Percentiles rank a stretch among this genome's conserved stretches.
Evolutionary conservation across 2,329 filamentous ascomycete genomes (phyloP).

Genomic region (Penicillium sp.): DNA sequence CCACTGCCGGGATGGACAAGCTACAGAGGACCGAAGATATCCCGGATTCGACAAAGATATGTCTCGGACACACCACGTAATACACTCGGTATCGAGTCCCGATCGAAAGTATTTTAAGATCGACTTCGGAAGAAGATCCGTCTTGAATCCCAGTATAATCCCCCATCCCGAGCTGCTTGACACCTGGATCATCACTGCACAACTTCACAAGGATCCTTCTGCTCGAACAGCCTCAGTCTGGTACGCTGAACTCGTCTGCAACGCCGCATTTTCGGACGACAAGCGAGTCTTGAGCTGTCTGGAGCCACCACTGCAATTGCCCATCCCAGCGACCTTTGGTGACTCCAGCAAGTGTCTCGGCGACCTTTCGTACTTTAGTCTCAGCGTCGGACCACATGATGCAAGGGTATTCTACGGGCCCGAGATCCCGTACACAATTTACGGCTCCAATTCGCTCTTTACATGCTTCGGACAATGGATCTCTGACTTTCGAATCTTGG

Average conservation of each 20-base stretch:
- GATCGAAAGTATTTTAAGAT: constrained; percentile 45
- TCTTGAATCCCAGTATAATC: constrained; percentile 51
- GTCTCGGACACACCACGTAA: constrained; percentile 20
- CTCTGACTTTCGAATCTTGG: constrained; percentile 46
- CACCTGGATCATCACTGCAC: constrained; percentile 47
- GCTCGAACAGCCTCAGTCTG: constrained; percentile 22
- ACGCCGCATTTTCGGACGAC: constrained; percentile 41
- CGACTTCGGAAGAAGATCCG: constrained; percentile 37
- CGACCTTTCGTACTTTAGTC: constrained; percentile 36
- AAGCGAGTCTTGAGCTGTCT: constrained; percentile 31
- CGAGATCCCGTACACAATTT: constrained; percentile 43
- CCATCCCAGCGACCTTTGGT: constrained; percentile 41
- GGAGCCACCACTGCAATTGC: constrained; percentile 36
- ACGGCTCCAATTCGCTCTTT: constrained; percentile 48
- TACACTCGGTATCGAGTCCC: constrained; percentile 43
- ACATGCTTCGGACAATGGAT: constrained; percentile 53
- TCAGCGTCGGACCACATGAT: constrained; percentile 50
- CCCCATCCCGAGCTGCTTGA: constrained; percentile 45
- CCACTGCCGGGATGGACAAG: background rate
- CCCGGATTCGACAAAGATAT: background rate
- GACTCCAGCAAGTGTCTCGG: constrained; percentile 40
- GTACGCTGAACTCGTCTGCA: constrained; percentile 44
- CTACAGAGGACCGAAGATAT: background rate
- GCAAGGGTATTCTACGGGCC: constrained; percentile 52
- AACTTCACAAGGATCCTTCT: constrained; percentile 30